phyloP scores from a whole-genome alignment of 225 moss, liverwort and hornwort genomes.

The Polytrichum formosum region DNA sequence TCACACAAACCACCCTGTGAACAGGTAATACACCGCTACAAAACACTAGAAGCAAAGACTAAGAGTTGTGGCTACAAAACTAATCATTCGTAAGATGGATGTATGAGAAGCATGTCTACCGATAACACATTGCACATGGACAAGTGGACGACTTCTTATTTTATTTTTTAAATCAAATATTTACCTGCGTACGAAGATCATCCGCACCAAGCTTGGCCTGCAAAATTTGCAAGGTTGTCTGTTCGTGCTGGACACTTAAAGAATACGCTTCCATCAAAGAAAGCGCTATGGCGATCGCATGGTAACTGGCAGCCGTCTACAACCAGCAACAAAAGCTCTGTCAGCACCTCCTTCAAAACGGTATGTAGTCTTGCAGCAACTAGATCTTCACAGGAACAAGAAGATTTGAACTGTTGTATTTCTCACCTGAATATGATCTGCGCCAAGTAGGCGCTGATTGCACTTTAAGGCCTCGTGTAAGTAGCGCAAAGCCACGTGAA shows the following conservation, averaged over 20 bases:
- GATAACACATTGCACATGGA: not conserved
- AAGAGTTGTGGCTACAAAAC: too few relatives aligned
- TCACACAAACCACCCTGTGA: not conserved
- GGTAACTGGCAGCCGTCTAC: conserved; percentile 73
- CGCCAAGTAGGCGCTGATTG: conserved; percentile 66
- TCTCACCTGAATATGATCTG: conserved; percentile 65
- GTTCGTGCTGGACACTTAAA: conserved; percentile 68
- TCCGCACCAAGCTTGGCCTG: conserved; percentile 70
- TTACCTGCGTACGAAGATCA: conserved; percentile 66
- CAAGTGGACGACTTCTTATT: not conserved
- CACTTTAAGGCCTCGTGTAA: conserved; percentile 68
- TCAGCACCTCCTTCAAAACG: not conserved
- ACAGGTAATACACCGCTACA: not conserved
- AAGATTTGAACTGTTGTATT: not conserved
- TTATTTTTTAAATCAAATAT: not conserved
- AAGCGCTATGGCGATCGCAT: conserved; percentile 65
- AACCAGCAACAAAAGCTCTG: conserved; percentile 4
- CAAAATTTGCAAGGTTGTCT: conserved; percentile 63
- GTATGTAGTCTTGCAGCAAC: too few relatives aligned
- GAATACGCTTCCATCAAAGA: conserved; percentile 75
- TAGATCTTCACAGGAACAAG: not conserved
- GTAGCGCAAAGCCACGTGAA: conserved; percentile 64
- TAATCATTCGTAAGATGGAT: too few relatives aligned
- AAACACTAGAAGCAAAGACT: too few relatives aligned
- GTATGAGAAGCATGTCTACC: too few relatives aligned